A percentile compares a stretch with the other conserved stretches of the same genome.
Conservation (phyloP, 768 basidiomycete genomes). For the Kondoa malvinella region DNA sequence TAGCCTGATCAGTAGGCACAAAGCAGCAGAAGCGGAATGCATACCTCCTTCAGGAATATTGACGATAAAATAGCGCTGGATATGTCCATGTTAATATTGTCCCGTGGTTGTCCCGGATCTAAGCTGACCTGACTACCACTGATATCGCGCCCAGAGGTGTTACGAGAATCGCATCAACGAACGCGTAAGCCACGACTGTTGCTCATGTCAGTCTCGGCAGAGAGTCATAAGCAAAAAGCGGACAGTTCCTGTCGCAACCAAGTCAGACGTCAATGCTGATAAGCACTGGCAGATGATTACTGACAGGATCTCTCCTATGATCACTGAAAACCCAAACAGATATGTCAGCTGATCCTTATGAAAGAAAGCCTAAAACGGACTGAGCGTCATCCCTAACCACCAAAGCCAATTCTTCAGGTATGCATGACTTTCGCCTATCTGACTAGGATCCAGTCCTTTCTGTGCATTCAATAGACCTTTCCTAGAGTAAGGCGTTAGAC, state of each 20-base stretch:
- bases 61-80: conserved; percentile 67
- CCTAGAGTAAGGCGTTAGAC: not conserved
- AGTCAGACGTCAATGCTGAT: not conserved
- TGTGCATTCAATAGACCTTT: conserved; percentile 26
- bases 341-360: not conserved
- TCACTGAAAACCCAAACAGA: conserved; percentile 49
- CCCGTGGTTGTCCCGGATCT: conserved; percentile 1
- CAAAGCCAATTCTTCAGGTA: conserved; percentile 80
- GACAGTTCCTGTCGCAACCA: conserved; percentile 32
- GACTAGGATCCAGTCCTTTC: conserved; percentile 22
- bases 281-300: not conserved
- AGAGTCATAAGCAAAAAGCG: conserved; percentile 1
- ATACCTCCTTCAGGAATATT: conserved; percentile 65
- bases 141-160: conserved; percentile 92
- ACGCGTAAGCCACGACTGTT: conserved; percentile 24
- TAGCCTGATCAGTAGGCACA: not conserved
- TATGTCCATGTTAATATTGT: no score
- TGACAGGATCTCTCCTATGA: conserved; percentile 42
- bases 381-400: conserved; percentile 79
- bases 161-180: conserved; percentile 49
- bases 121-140: conserved; percentile 54
- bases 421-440: conserved; percentile 48
- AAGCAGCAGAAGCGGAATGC: not conserved
- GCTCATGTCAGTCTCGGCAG: conserved; percentile 47
- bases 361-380: conserved; percentile 36